Evolutionary conservation across 2,329 filamentous ascomycete genomes (phyloP), one percentile per base, ranked within the genome.

Genomic region (Massarina eburnea): DNA sequence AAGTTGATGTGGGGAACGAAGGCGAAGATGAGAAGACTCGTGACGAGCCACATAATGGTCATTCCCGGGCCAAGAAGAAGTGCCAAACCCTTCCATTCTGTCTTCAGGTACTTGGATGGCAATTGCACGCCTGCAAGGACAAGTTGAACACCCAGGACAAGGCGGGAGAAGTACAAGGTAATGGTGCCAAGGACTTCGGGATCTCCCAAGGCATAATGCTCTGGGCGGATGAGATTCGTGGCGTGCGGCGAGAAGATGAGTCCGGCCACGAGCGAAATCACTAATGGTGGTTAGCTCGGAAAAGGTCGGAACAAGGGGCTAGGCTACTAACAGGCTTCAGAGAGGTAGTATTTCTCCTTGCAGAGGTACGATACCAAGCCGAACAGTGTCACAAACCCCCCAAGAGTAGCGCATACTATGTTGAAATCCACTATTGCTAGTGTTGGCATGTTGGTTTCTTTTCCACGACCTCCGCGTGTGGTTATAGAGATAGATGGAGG

Each of bases 271-370:
- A 95, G 80, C 2, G 91, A 91, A 42, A 96, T 95, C 41, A 96
- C 88, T 91, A 54, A 26, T 32, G 41, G 32, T 42, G 20, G 50
- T 54, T 48, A 56, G 43, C 34, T 15, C 44, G 18, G 43, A 33
- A 27, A 35, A 36, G 4, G n/a, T 6, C 12, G 8, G 3, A n/a
- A n/a, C n/a, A n/a, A n/a, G n/a, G 7, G 12, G 15, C 26, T 36
- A n/a, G 45, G 5, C 15, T 15, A 82, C 87, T 67, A 76, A 92
- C 89, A 76, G 42, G 91, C 89, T 79, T 96, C 91, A 1, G 90
- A 95, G 1, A 96, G 79, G 67, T 96, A 96, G 65, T 89, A 92
- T 46, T 84, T 86, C 73, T 96, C 91, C 66, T 96, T 96, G 64
- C 89, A 79, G 15, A 96, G 79, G 64, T 91, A 95, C 1, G 90